Evolutionary conservation across 192 early-diverging fungal genomes (phyloP).

Genomic region (Entomortierella parvispora): DNA sequence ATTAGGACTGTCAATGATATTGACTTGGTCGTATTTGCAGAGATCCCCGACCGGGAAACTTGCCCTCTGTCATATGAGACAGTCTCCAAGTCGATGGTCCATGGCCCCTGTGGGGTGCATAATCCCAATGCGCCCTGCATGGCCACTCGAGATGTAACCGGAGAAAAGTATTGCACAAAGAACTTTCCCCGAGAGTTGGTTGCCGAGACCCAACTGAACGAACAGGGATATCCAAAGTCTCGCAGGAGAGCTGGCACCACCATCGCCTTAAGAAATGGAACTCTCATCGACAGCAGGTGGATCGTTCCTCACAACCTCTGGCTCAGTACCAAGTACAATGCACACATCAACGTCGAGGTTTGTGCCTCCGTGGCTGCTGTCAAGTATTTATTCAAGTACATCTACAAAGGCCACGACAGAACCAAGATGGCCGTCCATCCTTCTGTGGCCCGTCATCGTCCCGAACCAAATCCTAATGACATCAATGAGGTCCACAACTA

Average conservation of each 20-base stretch:
- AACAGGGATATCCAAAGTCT: slow-evolving; percentile 44
- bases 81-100: slow-evolving; percentile 32
- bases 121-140: slow-evolving; percentile 35
- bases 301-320: slow-evolving; percentile 46
- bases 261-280: neutral
- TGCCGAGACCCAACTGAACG: too few relatives aligned
- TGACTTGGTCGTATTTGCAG: slow-evolving; percentile 34
- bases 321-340: slow-evolving; percentile 47
- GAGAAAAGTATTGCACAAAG: slow-evolving; percentile 1
- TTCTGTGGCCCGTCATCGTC: neutral
- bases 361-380: slow-evolving; percentile 29
- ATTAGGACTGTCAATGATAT: slow-evolving; percentile 12
- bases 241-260: neutral
- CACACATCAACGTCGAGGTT: slow-evolving; percentile 46
- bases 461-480: neutral
- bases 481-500: slow-evolving; percentile 11
- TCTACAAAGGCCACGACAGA: slow-evolving; percentile 50
- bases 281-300: slow-evolving; percentile 40
- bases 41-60: slow-evolving; percentile 23
- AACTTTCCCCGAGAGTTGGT: slow-evolving; percentile 5
- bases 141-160: neutral
- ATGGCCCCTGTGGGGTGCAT: slow-evolving; percentile 32
- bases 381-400: slow-evolving; percentile 56
- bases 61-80: slow-evolving; percentile 25
- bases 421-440: slow-evolving; percentile 4